Evolutionary conservation across 2,329 filamentous ascomycete genomes (phyloP).

Genomic region (Hirsutella thompsonii): DNA sequence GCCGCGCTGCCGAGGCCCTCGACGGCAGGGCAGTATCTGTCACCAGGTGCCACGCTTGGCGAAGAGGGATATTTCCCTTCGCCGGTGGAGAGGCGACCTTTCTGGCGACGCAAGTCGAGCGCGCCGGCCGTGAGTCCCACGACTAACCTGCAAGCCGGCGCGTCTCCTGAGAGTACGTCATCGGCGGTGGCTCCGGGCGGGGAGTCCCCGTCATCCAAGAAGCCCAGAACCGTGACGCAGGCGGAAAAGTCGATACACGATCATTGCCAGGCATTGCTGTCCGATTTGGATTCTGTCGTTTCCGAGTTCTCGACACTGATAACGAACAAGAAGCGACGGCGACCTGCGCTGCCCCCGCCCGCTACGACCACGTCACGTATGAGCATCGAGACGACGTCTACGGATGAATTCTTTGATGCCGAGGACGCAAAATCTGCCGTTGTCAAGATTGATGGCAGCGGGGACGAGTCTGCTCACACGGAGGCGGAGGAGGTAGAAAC

Average conservation of each 20-base stretch:
- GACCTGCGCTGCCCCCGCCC: slow-evolving; percentile 41
- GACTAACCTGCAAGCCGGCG: slow-evolving; percentile 22
- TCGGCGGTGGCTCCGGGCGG: slow-evolving; percentile 17
- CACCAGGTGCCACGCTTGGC: slow-evolving; percentile 22
- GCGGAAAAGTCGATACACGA: slow-evolving; percentile 62
- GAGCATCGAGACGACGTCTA: slow-evolving; percentile 66
- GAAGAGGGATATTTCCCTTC: slow-evolving; percentile 40
- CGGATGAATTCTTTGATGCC: slow-evolving; percentile 90
- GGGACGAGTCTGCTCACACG: slow-evolving; percentile 37
- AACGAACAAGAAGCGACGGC: slow-evolving; percentile 64
- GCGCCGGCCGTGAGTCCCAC: slow-evolving; percentile 28
- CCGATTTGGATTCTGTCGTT: slow-evolving; percentile 74
- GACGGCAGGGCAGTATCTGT: slow-evolving; percentile 21
- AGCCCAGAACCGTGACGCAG: slow-evolving; percentile 24
- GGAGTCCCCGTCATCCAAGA: slow-evolving; percentile 18
- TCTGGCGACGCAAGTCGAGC: slow-evolving; percentile 86
- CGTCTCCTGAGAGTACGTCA: slow-evolving; percentile 24
- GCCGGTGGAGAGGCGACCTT: slow-evolving; percentile 51
- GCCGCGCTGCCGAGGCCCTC: slow-evolving; percentile 33
- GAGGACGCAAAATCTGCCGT: slow-evolving; percentile 54
- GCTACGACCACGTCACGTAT: slow-evolving; percentile 31
- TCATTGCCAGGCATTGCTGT: slow-evolving; percentile 70
- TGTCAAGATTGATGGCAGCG: slow-evolving; percentile 60
- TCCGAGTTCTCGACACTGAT: slow-evolving; percentile 70
- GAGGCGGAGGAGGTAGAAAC: slow-evolving; percentile 8